Evolutionary conservation across 2,329 filamentous ascomycete genomes (phyloP), one percentile per base, ranked within the genome.

Genomic region (Trichoderma guizhouense): DNA sequence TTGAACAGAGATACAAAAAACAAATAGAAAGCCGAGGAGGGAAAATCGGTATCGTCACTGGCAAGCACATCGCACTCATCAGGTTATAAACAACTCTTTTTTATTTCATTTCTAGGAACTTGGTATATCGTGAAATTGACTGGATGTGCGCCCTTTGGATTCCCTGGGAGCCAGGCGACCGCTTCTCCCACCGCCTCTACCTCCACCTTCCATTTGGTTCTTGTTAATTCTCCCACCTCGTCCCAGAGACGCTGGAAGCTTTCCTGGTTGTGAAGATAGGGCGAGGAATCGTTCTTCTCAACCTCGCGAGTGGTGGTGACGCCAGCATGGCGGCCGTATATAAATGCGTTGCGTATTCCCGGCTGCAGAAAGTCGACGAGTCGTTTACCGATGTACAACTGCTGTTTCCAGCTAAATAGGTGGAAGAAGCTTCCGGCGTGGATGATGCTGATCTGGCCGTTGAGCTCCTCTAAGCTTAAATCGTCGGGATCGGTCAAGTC

Each of bases 171-270:
- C 63, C 74, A 75, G 11, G 73, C 71, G 34, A 75, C 63, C 14
- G 73, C 70, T 30, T 79, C 77, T 21, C 76, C 76, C 4, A 75
- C 74, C 0, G 74, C 66, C 72, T 85, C 81, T 65, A 86, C 74
- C 62, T 84, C 80, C 1, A 86, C 84, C 65, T 80, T 79, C 87
- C 87, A 89, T 53, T 75, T 76, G 1, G 86, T 88, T 28, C 80
- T 81, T 0, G 87, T 88, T 67, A 84, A 76, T 36, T 72, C 73
- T 9, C 86, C 86, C 30, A 88, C 83, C 72, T 87, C 84, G 67
- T 87, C 81, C 88, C 88, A 90, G 28, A 90, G 79, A 43, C 76
- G 76, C 74, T 86, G 84, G 78, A 88, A 89, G 71, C 83, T 87
- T 8, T 79, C 76, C 39, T 82, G 80, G 73, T 86, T 82, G 75